Base-by-base conservation (phyloP, 352 stramenopile genomes). In the Globisporangium spinosum region DNA sequence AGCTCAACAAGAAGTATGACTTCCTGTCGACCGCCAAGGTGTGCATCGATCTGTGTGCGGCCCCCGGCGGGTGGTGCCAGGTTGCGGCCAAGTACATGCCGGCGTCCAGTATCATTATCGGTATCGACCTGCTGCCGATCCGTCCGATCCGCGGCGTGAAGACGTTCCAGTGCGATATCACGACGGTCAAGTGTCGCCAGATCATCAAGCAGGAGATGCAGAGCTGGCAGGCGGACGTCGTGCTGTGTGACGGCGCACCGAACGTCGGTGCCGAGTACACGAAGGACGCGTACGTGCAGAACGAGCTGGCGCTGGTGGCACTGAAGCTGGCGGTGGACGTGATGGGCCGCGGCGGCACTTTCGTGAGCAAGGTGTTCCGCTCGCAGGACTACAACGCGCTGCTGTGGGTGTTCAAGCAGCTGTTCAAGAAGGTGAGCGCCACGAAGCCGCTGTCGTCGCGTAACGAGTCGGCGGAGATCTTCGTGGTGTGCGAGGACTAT, bases 1-100 rank as follows among this genome's bases (percentile, higher is more conserved):
- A 98, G 83, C 97, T 99, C 61, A 99, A 99, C 87, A 98, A 98
- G 75, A 98, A 99, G 85, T 99, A 98, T 91, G 89, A 98, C 70
- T 97, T 99, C 56, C 78, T 99, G 25, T 91, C 87, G 54, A 98
- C 96, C 45, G 93, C 97, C 56, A 98, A 98, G 66, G 94, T 99
- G 7, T 97, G 98, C 69, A 97, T 99, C 72, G 98, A 99, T 83
- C 84, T 99, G 17, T 99, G 98, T 79, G 98, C 97, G 0, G 98
- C 98, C 9, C 98, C 98, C 17, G 98, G 98, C 56, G 98, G 98
- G 35, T 99, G 98, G 98, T 98, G 97, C 70, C 95, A 98, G 74
- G 90, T 97, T 10, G 84, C 84, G 15, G 86, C 83, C 66, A 96
- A 97, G 82, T 94, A 95, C 73, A 97, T 97, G 85, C 87, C 86